These are phyloP conservation scores for Atractiella rhizophila DNA, from an alignment of 768 basidiomycete species.

Conservation along the genomic window DNA sequence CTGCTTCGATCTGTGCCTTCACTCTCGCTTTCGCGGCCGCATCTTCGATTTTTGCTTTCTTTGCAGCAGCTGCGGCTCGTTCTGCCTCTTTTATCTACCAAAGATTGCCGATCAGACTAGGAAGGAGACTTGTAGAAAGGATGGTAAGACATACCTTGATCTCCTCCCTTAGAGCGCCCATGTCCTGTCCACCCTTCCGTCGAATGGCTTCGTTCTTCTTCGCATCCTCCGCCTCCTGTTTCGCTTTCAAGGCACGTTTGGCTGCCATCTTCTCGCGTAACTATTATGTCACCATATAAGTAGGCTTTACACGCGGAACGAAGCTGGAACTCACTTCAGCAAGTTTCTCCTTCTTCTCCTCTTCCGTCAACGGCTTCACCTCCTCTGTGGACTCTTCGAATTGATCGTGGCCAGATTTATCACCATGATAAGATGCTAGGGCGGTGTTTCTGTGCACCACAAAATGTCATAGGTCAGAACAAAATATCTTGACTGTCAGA, in stretches of 20 bases:
- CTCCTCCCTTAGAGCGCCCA: slow-evolving; percentile 48
- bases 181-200: slow-evolving; percentile 67
- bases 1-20: slow-evolving; percentile 81
- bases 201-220: slow-evolving; percentile 52
- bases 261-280: slow-evolving; percentile 50
- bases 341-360: slow-evolving; percentile 62
- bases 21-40: slow-evolving; percentile 59
- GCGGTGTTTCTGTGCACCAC: neutral
- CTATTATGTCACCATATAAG: neutral
- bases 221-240: slow-evolving; percentile 34
- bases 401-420: slow-evolving; percentile 81
- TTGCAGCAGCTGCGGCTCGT: neutral
- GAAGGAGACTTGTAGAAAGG: neutral
- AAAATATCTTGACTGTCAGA: no score
- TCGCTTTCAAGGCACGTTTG: slow-evolving; percentile 48
- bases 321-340: slow-evolving; percentile 26
- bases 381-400: slow-evolving; percentile 92
- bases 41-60: slow-evolving; percentile 70
- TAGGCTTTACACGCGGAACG: neutral
- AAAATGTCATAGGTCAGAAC: neutral
- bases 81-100: neutral
- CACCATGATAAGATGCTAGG: neutral
- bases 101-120: neutral
- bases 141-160: slow-evolving; percentile 37
- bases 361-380: slow-evolving; percentile 86